Base-by-base conservation (phyloP, 345 rosid genomes). In the Populus tremula region DNA sequence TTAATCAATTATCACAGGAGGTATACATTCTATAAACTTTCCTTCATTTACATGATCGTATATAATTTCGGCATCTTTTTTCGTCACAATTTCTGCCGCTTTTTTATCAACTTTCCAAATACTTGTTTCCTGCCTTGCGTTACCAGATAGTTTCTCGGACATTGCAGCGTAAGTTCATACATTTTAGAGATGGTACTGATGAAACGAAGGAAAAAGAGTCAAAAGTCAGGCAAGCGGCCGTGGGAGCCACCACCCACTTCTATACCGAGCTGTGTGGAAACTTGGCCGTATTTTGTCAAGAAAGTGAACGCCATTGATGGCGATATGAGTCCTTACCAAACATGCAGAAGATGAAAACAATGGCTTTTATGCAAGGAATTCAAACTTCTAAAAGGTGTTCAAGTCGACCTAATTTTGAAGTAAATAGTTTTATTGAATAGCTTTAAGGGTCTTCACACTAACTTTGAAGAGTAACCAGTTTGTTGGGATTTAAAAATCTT, bases 231-330 rank as follows among this genome's bases (percentile, higher is more conserved):
- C 36, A 16, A 23, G 36, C 67, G 59, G 76, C 50, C 36, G 45
- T 59, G 76, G 66, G 75, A 53, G 36, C 75, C 76, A 73, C 76
- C 1, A 7, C 12, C 67, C 66, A 36, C 53, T 8, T 35, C 8
- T 18, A 6, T 20, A 2, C 7, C 9, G 67, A 50, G 56, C 29
- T 4, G 36, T 6, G 17, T 36, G 67, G 76, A 59, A 73, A 41
- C 31, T 61, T 18, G 21, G 11, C 8, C 35, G 38, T 71, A 31
- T 9, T 18, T 50, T 47, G 61, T 27, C 1, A 20, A 27, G 38
- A 43, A 63, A 12, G 16, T 8, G 67, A n/a, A 14, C 50, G 50
- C 18, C 16, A 14, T 33, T 33, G 0, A 47, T 14, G 29, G 25
- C 4, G 1, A 5, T 9, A 4, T 0, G 23, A n/a, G 63, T 10